Conservation (phyloP, 257 asterid genomes). For the Striga asiatica region DNA sequence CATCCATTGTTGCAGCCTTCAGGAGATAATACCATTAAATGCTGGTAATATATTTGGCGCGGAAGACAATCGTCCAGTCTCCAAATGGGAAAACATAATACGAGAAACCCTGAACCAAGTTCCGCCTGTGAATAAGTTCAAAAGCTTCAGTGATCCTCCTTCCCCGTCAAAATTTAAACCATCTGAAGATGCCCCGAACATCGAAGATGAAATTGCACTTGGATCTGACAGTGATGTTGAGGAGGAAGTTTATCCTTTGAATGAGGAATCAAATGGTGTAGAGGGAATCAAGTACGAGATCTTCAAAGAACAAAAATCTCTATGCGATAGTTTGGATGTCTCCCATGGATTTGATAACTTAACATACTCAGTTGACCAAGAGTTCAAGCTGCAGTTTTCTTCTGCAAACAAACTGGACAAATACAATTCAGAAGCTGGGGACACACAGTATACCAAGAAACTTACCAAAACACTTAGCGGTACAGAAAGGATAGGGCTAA, state of each 20-base stretch:
- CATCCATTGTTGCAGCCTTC: constrained; percentile 47
- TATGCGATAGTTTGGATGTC: constrained; percentile 17
- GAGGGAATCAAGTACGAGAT: constrained; percentile 22
- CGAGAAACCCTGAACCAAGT: constrained; percentile 72
- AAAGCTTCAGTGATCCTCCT: constrained; percentile 78
- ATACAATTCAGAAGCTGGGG: constrained; percentile 24
- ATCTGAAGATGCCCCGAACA: constrained; percentile 43
- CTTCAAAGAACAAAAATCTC: constrained; percentile 10
- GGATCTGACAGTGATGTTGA: constrained; percentile 73
- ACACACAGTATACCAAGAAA: constrained; percentile 21
- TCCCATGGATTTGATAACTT: constrained; percentile 9
- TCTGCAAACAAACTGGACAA: constrained; percentile 39
- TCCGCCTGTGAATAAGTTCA: constrained; percentile 46
- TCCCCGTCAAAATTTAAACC: constrained; percentile 85
- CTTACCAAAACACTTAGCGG: constrained; percentile 49
- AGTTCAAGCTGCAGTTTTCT: constrained; percentile 33
- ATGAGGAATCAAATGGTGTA: constrained; percentile 36
- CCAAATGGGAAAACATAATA: constrained; percentile 80
- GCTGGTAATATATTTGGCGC: constrained; percentile 93
- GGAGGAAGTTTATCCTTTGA: constrained; percentile 60
- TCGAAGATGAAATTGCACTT: constrained; percentile 54
- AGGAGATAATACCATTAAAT: constrained; percentile 91
- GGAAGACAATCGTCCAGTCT: constrained; percentile 76
- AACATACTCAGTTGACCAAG: constrained; percentile 19
- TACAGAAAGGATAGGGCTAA: constrained; percentile 67